A percentile compares a stretch with the other conserved stretches of the same genome.
These are phyloP conservation scores for Gnomoniopsis smithogilvyi DNA, from an alignment of 2,329 filamentous ascomycete genomes.

Conservation along the genomic window DNA sequence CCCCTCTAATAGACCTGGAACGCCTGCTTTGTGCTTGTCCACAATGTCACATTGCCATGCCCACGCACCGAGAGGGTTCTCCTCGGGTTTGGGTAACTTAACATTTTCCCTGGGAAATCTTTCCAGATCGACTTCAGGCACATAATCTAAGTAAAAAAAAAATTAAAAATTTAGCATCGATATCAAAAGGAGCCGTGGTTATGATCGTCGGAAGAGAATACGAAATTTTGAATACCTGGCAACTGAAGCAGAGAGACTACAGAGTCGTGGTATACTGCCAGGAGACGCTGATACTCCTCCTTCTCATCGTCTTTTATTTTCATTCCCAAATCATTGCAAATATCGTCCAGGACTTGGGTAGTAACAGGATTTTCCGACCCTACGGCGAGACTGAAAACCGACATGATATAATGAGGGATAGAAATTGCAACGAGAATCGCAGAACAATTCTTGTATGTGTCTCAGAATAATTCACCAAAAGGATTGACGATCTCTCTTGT, in stretches of 20 bases:
- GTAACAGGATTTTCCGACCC: neutral
- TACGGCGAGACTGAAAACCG: neutral
- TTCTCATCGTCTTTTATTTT: neutral
- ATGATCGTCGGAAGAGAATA: no score
- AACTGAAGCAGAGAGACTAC: neutral
- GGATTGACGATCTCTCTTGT: no score
- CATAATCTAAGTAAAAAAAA: no score
- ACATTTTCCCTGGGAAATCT: slow-evolving; percentile 23
- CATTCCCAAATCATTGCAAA: slow-evolving; percentile 20
- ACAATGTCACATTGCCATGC: slow-evolving; percentile 34
- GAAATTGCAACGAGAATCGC: neutral
- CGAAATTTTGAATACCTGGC: neutral
- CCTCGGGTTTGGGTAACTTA: slow-evolving; percentile 27
- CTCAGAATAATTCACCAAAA: no score
- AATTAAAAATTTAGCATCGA: no score
- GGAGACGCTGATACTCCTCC: neutral
- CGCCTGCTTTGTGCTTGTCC: slow-evolving; percentile 28
- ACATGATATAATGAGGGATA: neutral
- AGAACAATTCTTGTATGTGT: no score
- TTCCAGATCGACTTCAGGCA: slow-evolving; percentile 22
- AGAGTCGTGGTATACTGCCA: neutral
- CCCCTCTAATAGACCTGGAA: slow-evolving; percentile 31
- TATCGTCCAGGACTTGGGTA: slow-evolving; percentile 10
- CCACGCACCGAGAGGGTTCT: slow-evolving; percentile 39
- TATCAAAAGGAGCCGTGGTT: no score